Evolutionary conservation across 2,329 filamentous ascomycete genomes (phyloP).

Genomic region (Ophiosphaerella narmari): DNA sequence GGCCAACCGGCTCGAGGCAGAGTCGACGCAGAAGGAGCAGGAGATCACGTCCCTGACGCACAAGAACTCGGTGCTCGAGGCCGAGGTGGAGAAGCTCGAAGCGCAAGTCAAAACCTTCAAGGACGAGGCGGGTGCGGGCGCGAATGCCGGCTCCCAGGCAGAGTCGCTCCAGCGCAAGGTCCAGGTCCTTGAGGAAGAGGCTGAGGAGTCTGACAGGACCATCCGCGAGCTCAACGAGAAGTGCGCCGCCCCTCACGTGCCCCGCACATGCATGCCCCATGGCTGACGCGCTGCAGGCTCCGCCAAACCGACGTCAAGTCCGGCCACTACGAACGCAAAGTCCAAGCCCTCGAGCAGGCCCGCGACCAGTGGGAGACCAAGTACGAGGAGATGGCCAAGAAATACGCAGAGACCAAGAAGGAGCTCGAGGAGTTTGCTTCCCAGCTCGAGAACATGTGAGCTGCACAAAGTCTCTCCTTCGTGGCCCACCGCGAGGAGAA

Average conservation of each 20-base stretch:
- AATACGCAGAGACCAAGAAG: slow-evolving; percentile 81
- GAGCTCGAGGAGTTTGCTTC: slow-evolving; percentile 88
- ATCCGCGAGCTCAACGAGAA: slow-evolving; percentile 98
- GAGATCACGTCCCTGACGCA: slow-evolving; percentile 95
- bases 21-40: slow-evolving; percentile 95
- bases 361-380: slow-evolving; percentile 96
- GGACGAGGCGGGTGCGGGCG: slow-evolving; percentile 79
- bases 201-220: slow-evolving; percentile 94
- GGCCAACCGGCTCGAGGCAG: slow-evolving; percentile 90
- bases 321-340: slow-evolving; percentile 98
- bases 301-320: slow-evolving; percentile 99
- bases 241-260: slow-evolving; percentile 61
- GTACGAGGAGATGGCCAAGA: slow-evolving; percentile 96
- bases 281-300: slow-evolving; percentile 64
- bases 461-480: slow-evolving; percentile 21
- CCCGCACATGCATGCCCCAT: background rate
- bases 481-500: slow-evolving; percentile 11
- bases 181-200: slow-evolving; percentile 96
- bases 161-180: slow-evolving; percentile 90
- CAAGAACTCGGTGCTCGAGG: slow-evolving; percentile 90
- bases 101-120: slow-evolving; percentile 82
- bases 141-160: slow-evolving; percentile 84
- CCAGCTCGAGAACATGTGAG: slow-evolving; percentile 92
- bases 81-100: slow-evolving; percentile 93
- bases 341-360: slow-evolving; percentile 90